Evolutionary conservation across 208 protist genomes (phyloP).

Genomic region (Crithidia sp.): DNA sequence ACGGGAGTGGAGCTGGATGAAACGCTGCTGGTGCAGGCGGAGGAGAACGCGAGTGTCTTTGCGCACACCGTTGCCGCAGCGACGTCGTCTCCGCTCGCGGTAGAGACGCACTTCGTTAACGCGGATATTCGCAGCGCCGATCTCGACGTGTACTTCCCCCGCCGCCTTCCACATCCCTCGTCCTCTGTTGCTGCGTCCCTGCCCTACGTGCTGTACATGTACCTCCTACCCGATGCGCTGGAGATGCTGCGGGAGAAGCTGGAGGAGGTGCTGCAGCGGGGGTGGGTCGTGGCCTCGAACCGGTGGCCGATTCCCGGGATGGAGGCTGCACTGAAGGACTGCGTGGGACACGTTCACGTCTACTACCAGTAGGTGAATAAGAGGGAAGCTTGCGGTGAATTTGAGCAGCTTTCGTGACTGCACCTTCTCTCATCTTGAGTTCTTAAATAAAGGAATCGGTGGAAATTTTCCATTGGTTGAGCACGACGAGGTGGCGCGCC

Average conservation of each 20-base stretch:
- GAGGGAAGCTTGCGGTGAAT: background rate
- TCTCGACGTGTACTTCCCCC: conserved; percentile 41
- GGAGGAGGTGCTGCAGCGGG: conserved; percentile 37
- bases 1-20: conserved; percentile 77
- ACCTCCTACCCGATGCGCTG: conserved; percentile 72
- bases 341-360: conserved; percentile 43
- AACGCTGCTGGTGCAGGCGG: conserved; percentile 41
- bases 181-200: background rate
- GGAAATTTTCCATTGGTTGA: no score
- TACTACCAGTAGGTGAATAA: conserved; percentile 27
- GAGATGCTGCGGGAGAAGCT: conserved; percentile 48
- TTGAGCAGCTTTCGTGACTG: background rate
- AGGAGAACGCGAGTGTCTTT: conserved; percentile 7
- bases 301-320: conserved; percentile 57
- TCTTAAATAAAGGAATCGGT: no score
- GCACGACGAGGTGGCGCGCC: no score
- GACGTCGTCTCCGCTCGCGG: conserved; percentile 20
- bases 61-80: background rate
- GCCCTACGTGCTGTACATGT: conserved; percentile 61
- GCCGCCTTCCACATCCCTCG: background rate
- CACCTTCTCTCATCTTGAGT: background rate
- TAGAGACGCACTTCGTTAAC: conserved; percentile 34
- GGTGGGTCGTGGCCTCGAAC: conserved; percentile 64
- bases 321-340: conserved; percentile 28
- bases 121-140: conserved; percentile 46